These are phyloP conservation scores for Acmispon strigosus DNA, from an alignment of 306 rosid species.

Conservation along the genomic window DNA sequence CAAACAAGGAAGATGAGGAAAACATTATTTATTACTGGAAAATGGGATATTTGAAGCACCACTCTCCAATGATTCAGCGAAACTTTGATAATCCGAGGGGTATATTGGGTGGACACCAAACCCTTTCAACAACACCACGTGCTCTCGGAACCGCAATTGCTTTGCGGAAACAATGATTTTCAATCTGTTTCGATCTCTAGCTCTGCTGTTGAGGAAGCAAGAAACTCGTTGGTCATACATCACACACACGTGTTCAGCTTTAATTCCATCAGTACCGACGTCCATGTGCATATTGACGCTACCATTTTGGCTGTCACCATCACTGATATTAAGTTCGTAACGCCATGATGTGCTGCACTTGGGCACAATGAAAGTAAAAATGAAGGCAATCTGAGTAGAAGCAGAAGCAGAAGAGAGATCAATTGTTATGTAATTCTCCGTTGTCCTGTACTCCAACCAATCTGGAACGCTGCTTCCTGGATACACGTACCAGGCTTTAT, in stretches of 20 bases:
- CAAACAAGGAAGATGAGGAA: too few relatives aligned
- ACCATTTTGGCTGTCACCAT: too few relatives aligned
- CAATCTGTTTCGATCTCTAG: too few relatives aligned
- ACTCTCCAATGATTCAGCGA: too few relatives aligned
- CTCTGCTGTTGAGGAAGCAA: too few relatives aligned
- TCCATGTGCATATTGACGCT: not conserved
- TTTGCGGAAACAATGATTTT: too few relatives aligned
- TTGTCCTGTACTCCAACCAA: constrained; percentile 10
- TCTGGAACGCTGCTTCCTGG: constrained; percentile 17
- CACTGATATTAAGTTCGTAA: not conserved
- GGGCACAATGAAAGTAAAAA: constrained; percentile 9
- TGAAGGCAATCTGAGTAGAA: not conserved
- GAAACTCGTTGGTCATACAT: not conserved
- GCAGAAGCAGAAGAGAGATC: constrained; percentile 5
- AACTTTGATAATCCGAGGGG: too few relatives aligned
- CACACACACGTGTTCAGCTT: constrained; percentile 13
- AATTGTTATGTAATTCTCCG: not conserved
- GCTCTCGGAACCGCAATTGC: too few relatives aligned
- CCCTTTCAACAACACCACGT: too few relatives aligned
- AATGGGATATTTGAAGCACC: too few relatives aligned
- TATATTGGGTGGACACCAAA: too few relatives aligned
- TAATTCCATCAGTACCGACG: not conserved
- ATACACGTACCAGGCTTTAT: constrained; percentile 7
- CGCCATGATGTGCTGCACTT: not conserved
- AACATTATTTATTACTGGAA: too few relatives aligned